Evolutionary conservation across 345 rosid genomes (phyloP), one percentile per base, ranked within the genome.

Genomic region (Raphanus sativus): DNA sequence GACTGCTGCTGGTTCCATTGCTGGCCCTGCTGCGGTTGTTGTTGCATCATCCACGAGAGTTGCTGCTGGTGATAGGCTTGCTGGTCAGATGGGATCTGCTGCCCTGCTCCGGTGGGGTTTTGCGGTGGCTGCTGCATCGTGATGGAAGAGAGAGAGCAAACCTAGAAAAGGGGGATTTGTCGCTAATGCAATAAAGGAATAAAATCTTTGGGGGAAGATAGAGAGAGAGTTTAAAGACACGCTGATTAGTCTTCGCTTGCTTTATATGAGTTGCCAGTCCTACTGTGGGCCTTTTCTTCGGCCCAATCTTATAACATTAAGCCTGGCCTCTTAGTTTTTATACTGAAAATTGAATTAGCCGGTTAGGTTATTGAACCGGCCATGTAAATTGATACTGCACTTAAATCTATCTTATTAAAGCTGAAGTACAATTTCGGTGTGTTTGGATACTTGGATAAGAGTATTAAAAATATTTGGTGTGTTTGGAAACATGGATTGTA

Each of bases 61-160:
- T 82, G 83, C 71, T 75, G 71, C 0, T 83, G 91, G n/a, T 75
- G 73, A n/a, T 69, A 28, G 45, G 78, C 80, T 59, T 73, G 83
- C 75, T 74, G 90, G 61, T 83, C 88, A 0, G 81, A 77, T 4
- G 77, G 77, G 2, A 80, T 59, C 61, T 70, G 81, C 9, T 70
- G 80, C 8, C 81, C 85, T 38, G 80, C 82, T 70, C 79, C 83
- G 71, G 81, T 72, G 38, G 76, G 84, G 65, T 85, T 91, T 68
- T 86, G 74, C 61, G 82, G 85, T 21, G 92, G 89, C 67, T 91
- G 99, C 40, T 86, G 98, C 94, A 91, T 95, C 89, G 84, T 85
- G 70, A 52, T 63, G 1, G 17, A 48, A 16, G 16, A 3, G 48
- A 11, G 30, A 28, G 30, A 21, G 21, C 21, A 77, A 38, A 13